Conservation (phyloP, 2,329 filamentous ascomycete genomes). For the Cladosporium sp. region DNA sequence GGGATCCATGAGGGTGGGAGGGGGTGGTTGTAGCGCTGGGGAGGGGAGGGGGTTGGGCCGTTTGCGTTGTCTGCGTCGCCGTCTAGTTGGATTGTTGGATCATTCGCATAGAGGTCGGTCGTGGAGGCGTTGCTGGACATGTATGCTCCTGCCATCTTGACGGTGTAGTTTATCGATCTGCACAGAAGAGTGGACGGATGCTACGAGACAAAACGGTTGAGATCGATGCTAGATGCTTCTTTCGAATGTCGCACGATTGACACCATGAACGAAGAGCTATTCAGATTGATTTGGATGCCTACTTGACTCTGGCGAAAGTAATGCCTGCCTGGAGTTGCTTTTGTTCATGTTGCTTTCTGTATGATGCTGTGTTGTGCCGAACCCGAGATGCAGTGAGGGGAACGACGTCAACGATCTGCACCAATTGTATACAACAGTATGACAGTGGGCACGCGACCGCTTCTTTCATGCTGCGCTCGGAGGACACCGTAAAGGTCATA, state of each 20-base stretch:
- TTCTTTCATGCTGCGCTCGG: too few relatives aligned
- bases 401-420: neutral
- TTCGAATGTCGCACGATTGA: too few relatives aligned
- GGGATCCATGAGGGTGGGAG: constrained; percentile 29
- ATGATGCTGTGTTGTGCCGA: neutral
- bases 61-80: constrained; percentile 21
- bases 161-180: neutral
- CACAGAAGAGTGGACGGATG: neutral
- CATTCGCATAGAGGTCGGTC: constrained; percentile 18
- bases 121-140: constrained; percentile 1
- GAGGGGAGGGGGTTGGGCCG: constrained; percentile 20
- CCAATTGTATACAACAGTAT: neutral
- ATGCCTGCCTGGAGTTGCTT: too few relatives aligned
- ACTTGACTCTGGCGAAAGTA: too few relatives aligned
- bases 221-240: too few relatives aligned
- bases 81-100: constrained; percentile 21
- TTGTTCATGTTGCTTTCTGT: too few relatives aligned
- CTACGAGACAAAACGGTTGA: too few relatives aligned
- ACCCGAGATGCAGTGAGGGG: neutral
- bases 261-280: neutral
- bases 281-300: neutral
- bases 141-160: constrained; percentile 13
- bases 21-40: constrained; percentile 24
- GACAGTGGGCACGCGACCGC: too few relatives aligned
- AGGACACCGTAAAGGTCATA: too few relatives aligned